Conservation (phyloP, 306 rosid genomes). For the Lathyrus oleraceus region DNA sequence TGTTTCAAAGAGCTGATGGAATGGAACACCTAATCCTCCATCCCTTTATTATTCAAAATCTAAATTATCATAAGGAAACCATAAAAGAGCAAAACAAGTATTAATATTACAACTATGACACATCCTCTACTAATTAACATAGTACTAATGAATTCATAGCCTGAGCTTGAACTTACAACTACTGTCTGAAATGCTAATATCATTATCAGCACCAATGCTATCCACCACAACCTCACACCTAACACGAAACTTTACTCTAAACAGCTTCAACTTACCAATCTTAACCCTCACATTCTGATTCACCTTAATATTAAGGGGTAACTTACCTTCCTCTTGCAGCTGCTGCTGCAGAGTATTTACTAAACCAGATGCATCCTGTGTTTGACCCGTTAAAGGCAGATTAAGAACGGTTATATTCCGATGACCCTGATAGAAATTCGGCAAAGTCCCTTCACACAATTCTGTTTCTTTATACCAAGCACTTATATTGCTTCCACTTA, state of each 20-base stretch:
- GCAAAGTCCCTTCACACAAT: slow-evolving; percentile 71
- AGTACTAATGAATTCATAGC: slow-evolving; percentile 43
- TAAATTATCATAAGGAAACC: slow-evolving; percentile 12
- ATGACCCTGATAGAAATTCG: slow-evolving; percentile 86
- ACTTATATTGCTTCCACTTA: slow-evolving; percentile 71
- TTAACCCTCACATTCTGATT: slow-evolving; percentile 76
- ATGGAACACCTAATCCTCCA: slow-evolving; percentile 34
- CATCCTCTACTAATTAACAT: background rate
- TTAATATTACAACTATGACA: background rate
- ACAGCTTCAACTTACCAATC: slow-evolving; percentile 76
- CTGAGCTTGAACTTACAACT: slow-evolving; percentile 72
- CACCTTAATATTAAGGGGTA: slow-evolving; percentile 64
- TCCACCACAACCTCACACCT: slow-evolving; percentile 62
- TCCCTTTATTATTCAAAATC: slow-evolving; percentile 32
- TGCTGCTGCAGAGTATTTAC: slow-evolving; percentile 33
- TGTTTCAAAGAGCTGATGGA: slow-evolving; percentile 19
- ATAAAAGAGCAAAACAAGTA: slow-evolving; percentile 28
- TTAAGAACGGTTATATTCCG: slow-evolving; percentile 65
- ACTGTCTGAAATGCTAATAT: slow-evolving; percentile 51
- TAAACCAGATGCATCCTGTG: slow-evolving; percentile 50
- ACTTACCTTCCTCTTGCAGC: slow-evolving; percentile 42
- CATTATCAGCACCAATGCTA: slow-evolving; percentile 40
- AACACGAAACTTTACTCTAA: slow-evolving; percentile 65
- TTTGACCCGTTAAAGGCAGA: slow-evolving; percentile 51
- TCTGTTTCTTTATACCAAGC: slow-evolving; percentile 59